Evolutionary conservation across 1,284 basidiomycete genomes (phyloP), one percentile per base, ranked within the genome.

Genomic region (Takashimella tepidaria): DNA sequence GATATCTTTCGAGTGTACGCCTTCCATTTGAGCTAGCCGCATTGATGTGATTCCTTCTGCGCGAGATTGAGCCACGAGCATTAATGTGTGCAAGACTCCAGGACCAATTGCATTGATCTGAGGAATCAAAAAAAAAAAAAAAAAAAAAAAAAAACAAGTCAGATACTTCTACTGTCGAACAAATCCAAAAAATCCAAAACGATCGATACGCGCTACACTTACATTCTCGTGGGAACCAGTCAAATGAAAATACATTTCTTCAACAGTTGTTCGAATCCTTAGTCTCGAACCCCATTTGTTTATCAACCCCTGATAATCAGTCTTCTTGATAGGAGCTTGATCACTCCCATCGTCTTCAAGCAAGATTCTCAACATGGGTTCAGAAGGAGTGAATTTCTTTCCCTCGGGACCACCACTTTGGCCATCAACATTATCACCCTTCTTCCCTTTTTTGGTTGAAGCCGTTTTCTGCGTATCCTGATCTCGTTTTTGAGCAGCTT

Each of bases 221-320:
- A 72, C 69, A 54, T 58, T 61, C 22, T 64, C 57, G 53, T 69
- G 62, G 3, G 67, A 67, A 13, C 72, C 72, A 0, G 70, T 72
- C 44, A 74, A 53, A 13, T 68, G 61, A 45, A 62, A 69, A 55
- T 73, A 73, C 48, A 73, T 67, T 49, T 73, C 72, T 24, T 70
- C 65, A 40, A 69, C 69, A 5, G 58, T 66, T 25, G 67, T 68
- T 19, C 70, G 55, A 1, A 74, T 55, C n/a, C 72, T 55, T 19
- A 74, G 42, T n/a, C 70, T 55, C 11, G 58, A 52, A 2, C 70
- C 69, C 60, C 70, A 72, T 47, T 63, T 67, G 19, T 49, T 58
- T 11, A 47, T 47, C 23, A 74, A 59, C 1, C 47, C 56, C 4
- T 31, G 37, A 8, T 67, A 58, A 48, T 72, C 63, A 10, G 26